Percentiles rank a stretch among this genome's conserved stretches.
These are phyloP conservation scores for Tulasnella sp. DNA, from an alignment of 768 basidiomycete genomes.

Conservation along the genomic window DNA sequence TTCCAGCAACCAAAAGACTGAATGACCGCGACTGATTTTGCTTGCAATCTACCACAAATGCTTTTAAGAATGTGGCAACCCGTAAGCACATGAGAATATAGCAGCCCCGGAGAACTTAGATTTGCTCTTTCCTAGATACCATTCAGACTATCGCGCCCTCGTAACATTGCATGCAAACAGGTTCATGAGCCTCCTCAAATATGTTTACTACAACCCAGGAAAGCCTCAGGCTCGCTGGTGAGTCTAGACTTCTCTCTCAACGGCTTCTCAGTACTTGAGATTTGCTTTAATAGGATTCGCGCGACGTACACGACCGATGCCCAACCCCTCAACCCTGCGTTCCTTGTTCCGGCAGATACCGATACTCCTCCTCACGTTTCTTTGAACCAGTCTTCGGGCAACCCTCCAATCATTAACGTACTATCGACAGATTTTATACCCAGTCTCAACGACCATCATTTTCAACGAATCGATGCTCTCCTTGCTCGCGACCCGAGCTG, in stretches of 20 bases:
- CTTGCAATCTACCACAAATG: background rate
- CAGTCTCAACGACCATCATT: background rate
- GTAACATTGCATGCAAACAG: background rate
- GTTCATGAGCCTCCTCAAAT: background rate
- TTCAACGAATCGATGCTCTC: background rate
- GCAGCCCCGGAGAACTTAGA: background rate
- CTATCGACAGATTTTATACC: background rate
- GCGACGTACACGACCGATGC: background rate
- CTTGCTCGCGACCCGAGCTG: background rate
- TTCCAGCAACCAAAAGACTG: background rate
- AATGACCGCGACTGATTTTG: background rate
- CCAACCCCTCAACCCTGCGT: background rate
- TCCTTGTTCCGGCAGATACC: background rate
- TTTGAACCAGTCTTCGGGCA: background rate
- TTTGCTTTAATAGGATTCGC: background rate
- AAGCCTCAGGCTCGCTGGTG: background rate
- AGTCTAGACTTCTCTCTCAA: background rate
- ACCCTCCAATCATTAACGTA: background rate
- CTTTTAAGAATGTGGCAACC: background rate
- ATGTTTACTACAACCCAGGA: background rate
- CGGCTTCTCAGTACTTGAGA: background rate
- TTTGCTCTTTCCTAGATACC: background rate
- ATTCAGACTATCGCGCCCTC: background rate
- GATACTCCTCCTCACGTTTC: background rate
- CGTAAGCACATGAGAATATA: background rate